Percentiles rank a stretch among this genome's conserved stretches.
Evolutionary conservation across 2,329 filamentous ascomycete genomes (phyloP).

Genomic region (Talaromyces verruculosus): DNA sequence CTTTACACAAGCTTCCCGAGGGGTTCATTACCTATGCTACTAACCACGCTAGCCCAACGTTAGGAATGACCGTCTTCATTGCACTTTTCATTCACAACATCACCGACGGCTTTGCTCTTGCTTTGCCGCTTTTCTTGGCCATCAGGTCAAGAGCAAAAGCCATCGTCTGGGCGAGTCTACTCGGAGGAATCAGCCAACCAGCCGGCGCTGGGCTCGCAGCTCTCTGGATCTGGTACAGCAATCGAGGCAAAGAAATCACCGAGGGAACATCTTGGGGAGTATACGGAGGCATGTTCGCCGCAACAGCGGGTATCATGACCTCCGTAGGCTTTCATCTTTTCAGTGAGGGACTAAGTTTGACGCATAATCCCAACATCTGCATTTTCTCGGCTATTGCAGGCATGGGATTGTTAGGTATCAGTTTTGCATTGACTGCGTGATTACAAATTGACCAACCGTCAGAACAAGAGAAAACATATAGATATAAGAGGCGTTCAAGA

Average conservation of each 20-base stretch:
- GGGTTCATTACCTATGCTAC: constrained; percentile 90
- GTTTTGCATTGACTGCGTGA: constrained; percentile 74
- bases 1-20: constrained; percentile 91
- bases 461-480: constrained; percentile 13
- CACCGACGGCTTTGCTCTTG: constrained; percentile 93
- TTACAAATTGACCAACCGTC: background rate
- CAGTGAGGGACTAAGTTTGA: constrained; percentile 78
- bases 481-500: constrained; percentile 11
- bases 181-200: constrained; percentile 86
- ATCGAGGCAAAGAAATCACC: constrained; percentile 43
- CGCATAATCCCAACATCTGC: constrained; percentile 46
- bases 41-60: constrained; percentile 86
- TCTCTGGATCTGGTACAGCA: constrained; percentile 77
- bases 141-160: constrained; percentile 76
- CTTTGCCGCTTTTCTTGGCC: constrained; percentile 87
- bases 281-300: constrained; percentile 70
- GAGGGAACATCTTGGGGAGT: constrained; percentile 54
- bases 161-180: constrained; percentile 77
- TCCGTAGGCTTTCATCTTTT: constrained; percentile 89
- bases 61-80: constrained; percentile 91
- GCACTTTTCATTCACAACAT: constrained; percentile 98
- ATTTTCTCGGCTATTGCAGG: constrained; percentile 49
- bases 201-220: constrained; percentile 80
- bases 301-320: constrained; percentile 92
- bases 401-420: constrained; percentile 83